Evolutionary conservation across 164 flowering plant genomes (phyloP), one percentile per base, ranked within the genome.

Genomic region (Tinospora cordifolia): DNA sequence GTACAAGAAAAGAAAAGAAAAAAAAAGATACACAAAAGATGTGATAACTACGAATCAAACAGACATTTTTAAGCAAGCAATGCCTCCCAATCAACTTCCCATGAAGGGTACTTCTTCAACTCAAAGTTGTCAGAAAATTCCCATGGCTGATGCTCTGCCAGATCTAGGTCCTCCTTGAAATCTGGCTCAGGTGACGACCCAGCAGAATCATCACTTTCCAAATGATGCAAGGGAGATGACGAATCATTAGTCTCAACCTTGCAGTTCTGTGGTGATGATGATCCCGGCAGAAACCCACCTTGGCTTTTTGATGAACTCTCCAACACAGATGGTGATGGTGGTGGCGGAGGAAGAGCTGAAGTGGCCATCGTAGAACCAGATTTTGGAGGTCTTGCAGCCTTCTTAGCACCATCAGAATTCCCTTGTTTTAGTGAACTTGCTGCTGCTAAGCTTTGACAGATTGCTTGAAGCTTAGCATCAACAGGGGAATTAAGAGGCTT

Each of bases 21-120:
- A 71, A 30, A 30, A 30, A 30, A 30, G 36, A 4, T 30, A 30
- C 36, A 30, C 36, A 30, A 30, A 30, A 30, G 36, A 30, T 1
- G 36, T 30, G 4, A 30, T 30, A 30, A 30, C 36, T 30, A n/a
- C n/a, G n/a, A n/a, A 30, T 30, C 4, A 30, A 30, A 30, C 36
- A 30, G 36, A 30, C 2, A n/a, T n/a, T 30, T 30, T 69, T 49
- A 73, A 66, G 85, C 76, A 27, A 81, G 80, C 11, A 91, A 75
- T 17, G 87, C 79, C 13, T 82, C 89, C 98, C 98, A 93, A 75
- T 93, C 95, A n/a, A 89, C 86, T 79, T 90, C 96, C 69, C 80
- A 79, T 5, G 98, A 93, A 1, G 92, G 93, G 65, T 71, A 82
- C 72, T 87, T 88, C 78, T 82, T 77, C 85, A 93, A 76, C 77